Base-by-base conservation (phyloP, 345 rosid species). In the Acer campestre region DNA sequence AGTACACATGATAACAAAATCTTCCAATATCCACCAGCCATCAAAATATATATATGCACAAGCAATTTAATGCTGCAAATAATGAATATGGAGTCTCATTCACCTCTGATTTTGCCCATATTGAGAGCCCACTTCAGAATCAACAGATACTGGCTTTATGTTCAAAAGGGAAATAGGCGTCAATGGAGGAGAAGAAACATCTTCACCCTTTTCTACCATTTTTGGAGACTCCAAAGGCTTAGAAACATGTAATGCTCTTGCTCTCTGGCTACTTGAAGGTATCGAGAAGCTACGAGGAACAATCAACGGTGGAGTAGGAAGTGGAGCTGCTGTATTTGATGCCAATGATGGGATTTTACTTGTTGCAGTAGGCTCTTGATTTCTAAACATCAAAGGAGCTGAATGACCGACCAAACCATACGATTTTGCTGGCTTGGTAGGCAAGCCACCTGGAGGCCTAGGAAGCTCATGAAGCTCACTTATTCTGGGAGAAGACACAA, bases 401-500 rank as follows among this genome's bases (percentile, higher is more conserved):
- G 98, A 97, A 79, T 94, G 96, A 80, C 95, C 98, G 61, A 87
- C 76, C 56, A 79, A 63, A 64, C 77, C 84, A 23, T 86, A 63
- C 27, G 93, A 82, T 81, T 91, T 94, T 67, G 86, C 82, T 20
- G 90, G 80, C 85, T 88, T 89, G 67, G 83, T 70, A 1, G 82
- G 85, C 58, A 84, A 78, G 78, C 80, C 71, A 73, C 80, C 83
- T 0, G 99, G 98, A 25, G 99, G 98, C 86, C 97, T 85, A 4
- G 99, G 99, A 84, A 97, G 99, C 86, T 91, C 89, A 67, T 97
- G 98, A 75, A 93, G 98, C 87, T 91, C 97, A 48, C 86, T 91
- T 69, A 84, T 86, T 74, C 90, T 89, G 29, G 97, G 98, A 69
- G 98, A 92, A 70, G 91, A 90, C 79, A 64, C 88, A 77, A 84